These are phyloP conservation scores for Scedosporium aurantiacum DNA, from an alignment of 2,329 filamentous ascomycete genomes.

Conservation along the genomic window DNA sequence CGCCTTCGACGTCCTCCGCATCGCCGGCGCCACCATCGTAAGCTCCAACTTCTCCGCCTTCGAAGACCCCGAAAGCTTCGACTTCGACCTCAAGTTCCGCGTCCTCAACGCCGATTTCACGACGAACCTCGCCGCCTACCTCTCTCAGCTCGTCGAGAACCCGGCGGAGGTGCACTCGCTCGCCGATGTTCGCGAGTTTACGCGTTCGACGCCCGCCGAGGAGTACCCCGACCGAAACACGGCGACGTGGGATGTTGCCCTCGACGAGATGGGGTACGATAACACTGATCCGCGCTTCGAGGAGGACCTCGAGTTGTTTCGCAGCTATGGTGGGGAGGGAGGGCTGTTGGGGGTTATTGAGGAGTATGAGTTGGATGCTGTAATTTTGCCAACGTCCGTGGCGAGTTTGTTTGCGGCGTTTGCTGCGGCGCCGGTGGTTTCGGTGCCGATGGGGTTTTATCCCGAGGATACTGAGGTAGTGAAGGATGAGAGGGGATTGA, in stretches of 20 bases:
- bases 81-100: not conserved
- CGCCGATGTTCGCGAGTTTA: slow-evolving; percentile 41
- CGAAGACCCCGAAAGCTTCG: slow-evolving; percentile 18
- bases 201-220: slow-evolving; percentile 39
- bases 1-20: slow-evolving; percentile 36
- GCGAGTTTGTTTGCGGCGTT: slow-evolving; percentile 13
- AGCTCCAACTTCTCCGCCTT: slow-evolving; percentile 35
- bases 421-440: slow-evolving; percentile 37
- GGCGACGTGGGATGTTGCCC: slow-evolving; percentile 38
- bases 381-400: slow-evolving; percentile 43
- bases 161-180: slow-evolving; percentile 43
- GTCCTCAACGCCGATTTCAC: slow-evolving; percentile 51
- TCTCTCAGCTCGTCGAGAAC: slow-evolving; percentile 44
- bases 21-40: slow-evolving; percentile 48
- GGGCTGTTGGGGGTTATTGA: slow-evolving; percentile 49
- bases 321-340: slow-evolving; percentile 44
- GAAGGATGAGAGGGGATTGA: slow-evolving; percentile 10
- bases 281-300: slow-evolving; percentile 48
- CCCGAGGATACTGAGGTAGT: slow-evolving; percentile 9
- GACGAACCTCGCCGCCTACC: slow-evolving; percentile 43
- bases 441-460: slow-evolving; percentile 46
- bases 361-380: slow-evolving; percentile 43
- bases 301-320: slow-evolving; percentile 40
- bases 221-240: slow-evolving; percentile 53
- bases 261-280: slow-evolving; percentile 36